phyloP scores from a whole-genome alignment of 768 basidiomycete genomes.

The Neoboletus magnificus region DNA sequence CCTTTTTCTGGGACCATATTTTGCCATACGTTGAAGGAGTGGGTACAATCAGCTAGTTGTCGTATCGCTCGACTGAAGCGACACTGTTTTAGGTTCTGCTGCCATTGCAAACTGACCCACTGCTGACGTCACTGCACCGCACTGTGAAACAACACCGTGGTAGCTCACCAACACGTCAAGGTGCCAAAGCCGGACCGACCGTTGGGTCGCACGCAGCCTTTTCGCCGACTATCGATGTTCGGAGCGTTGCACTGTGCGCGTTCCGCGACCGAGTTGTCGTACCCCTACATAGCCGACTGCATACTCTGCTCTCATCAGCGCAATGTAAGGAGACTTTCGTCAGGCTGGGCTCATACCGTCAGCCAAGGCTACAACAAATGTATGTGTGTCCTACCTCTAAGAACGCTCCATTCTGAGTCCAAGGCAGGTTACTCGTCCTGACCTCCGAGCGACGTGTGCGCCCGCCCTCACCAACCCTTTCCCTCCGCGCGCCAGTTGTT shows the following conservation, averaged over 20 bases:
- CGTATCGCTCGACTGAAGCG: neutral
- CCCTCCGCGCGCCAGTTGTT: constrained; percentile 46
- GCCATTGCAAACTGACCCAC: constrained; percentile 58
- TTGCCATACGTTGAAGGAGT: constrained; percentile 87
- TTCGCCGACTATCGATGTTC: constrained; percentile 68
- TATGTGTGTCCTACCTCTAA: constrained; percentile 30
- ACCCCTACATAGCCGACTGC: constrained; percentile 56
- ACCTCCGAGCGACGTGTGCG: constrained; percentile 63
- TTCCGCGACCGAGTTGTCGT: constrained; percentile 80
- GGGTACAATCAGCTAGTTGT: constrained; percentile 26
- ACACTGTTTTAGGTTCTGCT: constrained; percentile 49
- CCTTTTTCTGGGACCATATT: constrained; percentile 90
- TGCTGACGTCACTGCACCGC: constrained; percentile 68
- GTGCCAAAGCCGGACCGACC: constrained; percentile 38
- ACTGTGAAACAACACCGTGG: constrained; percentile 52
- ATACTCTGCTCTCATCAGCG: constrained; percentile 51
- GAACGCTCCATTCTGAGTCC: constrained; percentile 1
- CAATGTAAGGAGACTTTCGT: constrained; percentile 55
- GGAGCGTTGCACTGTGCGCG: constrained; percentile 71
- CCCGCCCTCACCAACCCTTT: constrained; percentile 57
- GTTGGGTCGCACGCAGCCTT: constrained; percentile 28
- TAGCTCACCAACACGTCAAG: constrained; percentile 52
- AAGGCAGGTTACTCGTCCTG: constrained; percentile 65
- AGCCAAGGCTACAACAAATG: constrained; percentile 81
- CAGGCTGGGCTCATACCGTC: constrained; percentile 54